Base-by-base conservation (phyloP, 208 protist genomes). In the Trypanosoma scelopori region DNA sequence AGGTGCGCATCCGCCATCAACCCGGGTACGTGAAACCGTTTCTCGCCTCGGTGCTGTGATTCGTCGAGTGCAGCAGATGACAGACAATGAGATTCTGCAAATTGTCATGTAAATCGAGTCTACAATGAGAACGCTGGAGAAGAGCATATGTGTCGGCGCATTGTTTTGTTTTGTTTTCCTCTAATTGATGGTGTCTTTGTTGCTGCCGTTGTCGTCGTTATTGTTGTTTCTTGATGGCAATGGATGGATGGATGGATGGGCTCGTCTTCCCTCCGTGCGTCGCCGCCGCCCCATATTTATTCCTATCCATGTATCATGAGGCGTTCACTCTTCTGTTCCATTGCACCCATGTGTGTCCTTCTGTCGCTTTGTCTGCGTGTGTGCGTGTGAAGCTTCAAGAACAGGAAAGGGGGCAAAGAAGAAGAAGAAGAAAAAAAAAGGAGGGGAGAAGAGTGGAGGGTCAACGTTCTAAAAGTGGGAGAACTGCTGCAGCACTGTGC, bases 21-120 rank as follows among this genome's bases (percentile, higher is more conserved):
- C 27, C n/a, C 49, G 56, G 27, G 32, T 5, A 43, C 32, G 35
- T 16, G 55, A 67, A 48, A 51, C 72, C 13, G 43, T 88, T 0
- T 52, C 72, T 23, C 69, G 74, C 12, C 15, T 89, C 7, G 75
- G 70, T 28, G 71, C 53, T 20, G 60, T 93, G 52, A 73, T 93
- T 48, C 70, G 81, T 3, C 73, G 76, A 0, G 65, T 90, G 27
- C 65, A 82, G 39, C 51, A 37, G 7, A 90, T 93, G 83, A 83
- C 71, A 69, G 75, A 83, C 46, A 43, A 56, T 13, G 77, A 83
- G 32, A 71, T 83, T 43, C 4, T 78, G 13, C 23, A 74, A 27
- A 73, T 77, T 39, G 37, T 76, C 5, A 81, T 80, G 68, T 71
- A 74, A 61, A 56, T 4, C 12, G 2, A 47, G 5, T 16, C 6